phyloP scores from a whole-genome alignment of 768 basidiomycete genomes.

The Boletellus sp. region DNA sequence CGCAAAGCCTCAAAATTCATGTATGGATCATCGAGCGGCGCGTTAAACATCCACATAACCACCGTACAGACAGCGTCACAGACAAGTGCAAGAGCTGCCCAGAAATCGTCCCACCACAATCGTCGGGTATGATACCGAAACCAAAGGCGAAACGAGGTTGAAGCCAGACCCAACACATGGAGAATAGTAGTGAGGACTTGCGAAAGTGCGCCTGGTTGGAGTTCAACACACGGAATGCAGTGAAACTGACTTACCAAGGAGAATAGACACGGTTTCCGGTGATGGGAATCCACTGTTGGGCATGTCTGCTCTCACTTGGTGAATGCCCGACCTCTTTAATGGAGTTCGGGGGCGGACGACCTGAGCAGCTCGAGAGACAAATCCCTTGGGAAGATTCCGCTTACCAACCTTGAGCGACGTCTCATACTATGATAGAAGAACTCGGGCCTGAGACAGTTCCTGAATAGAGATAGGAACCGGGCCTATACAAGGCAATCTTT shows the following conservation, averaged over 20 bases:
- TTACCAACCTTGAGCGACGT: background rate
- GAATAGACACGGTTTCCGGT: constrained; percentile 12
- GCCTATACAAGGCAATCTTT: background rate
- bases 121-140: constrained; percentile 20
- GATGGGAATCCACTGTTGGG: background rate
- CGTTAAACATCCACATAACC: constrained; percentile 10
- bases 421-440: background rate
- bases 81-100: constrained; percentile 17
- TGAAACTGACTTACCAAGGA: constrained; percentile 15
- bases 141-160: constrained; percentile 27
- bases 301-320: constrained; percentile 3
- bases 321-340: background rate
- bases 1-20: constrained; percentile 4
- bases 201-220: background rate
- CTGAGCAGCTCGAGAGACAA: background rate
- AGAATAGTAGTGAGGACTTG: constrained; percentile 21
- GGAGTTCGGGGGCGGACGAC: background rate
- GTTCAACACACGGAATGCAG: background rate
- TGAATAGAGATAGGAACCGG: background rate
- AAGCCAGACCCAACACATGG: constrained; percentile 13
- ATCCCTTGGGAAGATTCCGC: background rate
- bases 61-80: constrained; percentile 11
- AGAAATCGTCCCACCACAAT: constrained; percentile 32
- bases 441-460: background rate
- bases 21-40: constrained; percentile 28